Evolutionary conservation across 768 basidiomycete species (phyloP).

Genomic region (Boletus eberwhitei): DNA sequence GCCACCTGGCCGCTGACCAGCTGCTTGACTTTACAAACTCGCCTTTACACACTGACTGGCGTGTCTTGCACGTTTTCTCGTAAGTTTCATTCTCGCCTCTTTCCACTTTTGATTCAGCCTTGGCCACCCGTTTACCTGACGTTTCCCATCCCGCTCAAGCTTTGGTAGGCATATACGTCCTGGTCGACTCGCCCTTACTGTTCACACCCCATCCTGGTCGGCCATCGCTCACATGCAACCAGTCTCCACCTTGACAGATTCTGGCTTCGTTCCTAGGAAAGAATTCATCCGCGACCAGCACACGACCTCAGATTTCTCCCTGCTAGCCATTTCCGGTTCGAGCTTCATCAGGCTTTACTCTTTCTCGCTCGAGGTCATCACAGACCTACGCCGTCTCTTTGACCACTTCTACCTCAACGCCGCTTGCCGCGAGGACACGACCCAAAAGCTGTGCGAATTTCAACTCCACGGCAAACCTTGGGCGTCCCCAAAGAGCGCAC

Average conservation of each 20-base stretch:
- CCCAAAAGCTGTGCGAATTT: slow-evolving; percentile 64
- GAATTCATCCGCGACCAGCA: slow-evolving; percentile 67
- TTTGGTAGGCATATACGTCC: slow-evolving; percentile 26
- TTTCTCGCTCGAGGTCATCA: slow-evolving; percentile 53
- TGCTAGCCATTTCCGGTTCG: slow-evolving; percentile 65
- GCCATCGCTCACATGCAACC: slow-evolving; percentile 31
- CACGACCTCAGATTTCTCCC: slow-evolving; percentile 56
- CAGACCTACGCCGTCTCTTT: slow-evolving; percentile 53
- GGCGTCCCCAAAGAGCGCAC: slow-evolving; percentile 62
- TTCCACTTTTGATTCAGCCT: slow-evolving; percentile 28
- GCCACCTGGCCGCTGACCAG: slow-evolving; percentile 8
- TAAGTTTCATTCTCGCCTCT: slow-evolving; percentile 24
- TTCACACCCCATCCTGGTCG: slow-evolving; percentile 24
- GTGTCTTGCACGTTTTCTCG: slow-evolving; percentile 34
- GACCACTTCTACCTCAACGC: slow-evolving; percentile 43
- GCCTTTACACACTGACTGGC: slow-evolving; percentile 19
- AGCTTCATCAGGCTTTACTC: slow-evolving; percentile 68
- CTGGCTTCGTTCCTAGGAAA: slow-evolving; percentile 62
- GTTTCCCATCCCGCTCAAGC: slow-evolving; percentile 32
- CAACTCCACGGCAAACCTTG: slow-evolving; percentile 68
- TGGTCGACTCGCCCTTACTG: slow-evolving; percentile 17
- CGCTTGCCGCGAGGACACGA: slow-evolving; percentile 50
- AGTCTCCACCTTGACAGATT: slow-evolving; percentile 36
- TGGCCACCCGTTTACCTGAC: slow-evolving; percentile 39
- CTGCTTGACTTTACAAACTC: slow-evolving; percentile 10